These are phyloP conservation scores for Chaetoscypha palmicola DNA, from an alignment of 2,329 filamentous ascomycete genomes.

Conservation along the genomic window DNA sequence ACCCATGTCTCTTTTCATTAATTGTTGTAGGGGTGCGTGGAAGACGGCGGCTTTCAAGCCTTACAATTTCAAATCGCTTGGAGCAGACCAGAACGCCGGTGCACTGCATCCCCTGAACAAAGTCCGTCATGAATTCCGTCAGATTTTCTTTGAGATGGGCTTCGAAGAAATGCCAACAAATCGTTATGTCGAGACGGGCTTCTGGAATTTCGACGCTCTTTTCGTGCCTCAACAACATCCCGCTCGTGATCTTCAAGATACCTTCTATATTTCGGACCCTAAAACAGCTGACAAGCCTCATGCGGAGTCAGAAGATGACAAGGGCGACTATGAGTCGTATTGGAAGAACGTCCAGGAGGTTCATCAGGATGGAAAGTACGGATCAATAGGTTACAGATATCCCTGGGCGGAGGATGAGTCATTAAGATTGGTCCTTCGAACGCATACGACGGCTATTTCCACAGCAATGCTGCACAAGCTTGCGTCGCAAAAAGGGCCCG, in stretches of 20 bases:
- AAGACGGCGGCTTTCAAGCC: conserved; percentile 85
- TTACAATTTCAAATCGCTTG: conserved; percentile 66
- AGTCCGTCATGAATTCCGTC: conserved; percentile 89
- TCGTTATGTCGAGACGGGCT: conserved; percentile 89
- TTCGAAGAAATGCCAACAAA: conserved; percentile 98
- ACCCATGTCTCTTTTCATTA: neutral
- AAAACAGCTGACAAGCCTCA: conserved; percentile 63
- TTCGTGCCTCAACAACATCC: conserved; percentile 98
- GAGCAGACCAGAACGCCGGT: conserved; percentile 53
- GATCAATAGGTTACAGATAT: conserved; percentile 93
- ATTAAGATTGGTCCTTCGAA: conserved; percentile 80
- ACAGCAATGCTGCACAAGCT: conserved; percentile 88
- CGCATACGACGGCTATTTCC: conserved; percentile 90
- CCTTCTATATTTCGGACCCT: conserved; percentile 96
- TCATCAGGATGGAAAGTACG: conserved; percentile 86
- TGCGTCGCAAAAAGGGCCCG: conserved; percentile 70
- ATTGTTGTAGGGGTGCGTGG: conserved; percentile 63
- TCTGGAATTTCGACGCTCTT: conserved; percentile 98
- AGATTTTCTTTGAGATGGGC: conserved; percentile 99
- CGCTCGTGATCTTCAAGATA: conserved; percentile 93
- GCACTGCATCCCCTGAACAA: conserved; percentile 75
- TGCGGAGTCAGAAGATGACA: conserved; percentile 46
- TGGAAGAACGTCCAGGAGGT: conserved; percentile 82
- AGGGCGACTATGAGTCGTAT: conserved; percentile 72
- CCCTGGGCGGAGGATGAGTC: conserved; percentile 87